Conservation (phyloP, 2,329 filamentous ascomycete species). For the Arthrobotrys pseudoclavata region DNA sequence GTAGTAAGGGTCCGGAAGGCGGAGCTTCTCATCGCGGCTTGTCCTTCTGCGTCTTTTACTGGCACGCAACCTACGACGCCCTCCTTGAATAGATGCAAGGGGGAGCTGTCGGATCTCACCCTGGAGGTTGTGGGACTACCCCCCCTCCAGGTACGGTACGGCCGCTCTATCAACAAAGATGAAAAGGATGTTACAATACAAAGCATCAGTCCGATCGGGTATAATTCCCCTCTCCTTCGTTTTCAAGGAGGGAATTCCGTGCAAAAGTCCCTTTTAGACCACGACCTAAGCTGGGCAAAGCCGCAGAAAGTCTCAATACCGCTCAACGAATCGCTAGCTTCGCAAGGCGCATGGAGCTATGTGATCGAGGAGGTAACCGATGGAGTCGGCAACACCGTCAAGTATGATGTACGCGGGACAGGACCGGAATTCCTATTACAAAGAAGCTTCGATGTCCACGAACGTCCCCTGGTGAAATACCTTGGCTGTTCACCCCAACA, state of each 20-base stretch:
- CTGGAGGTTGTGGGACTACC: conserved; percentile 89
- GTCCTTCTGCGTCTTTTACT: conserved; percentile 82
- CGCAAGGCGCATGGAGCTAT: conserved; percentile 86
- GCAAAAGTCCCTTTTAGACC: conserved; percentile 67
- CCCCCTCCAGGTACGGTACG: conserved; percentile 92
- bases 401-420: conserved; percentile 74
- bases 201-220: conserved; percentile 90
- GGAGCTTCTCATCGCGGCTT: conserved; percentile 86
- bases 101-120: conserved; percentile 86
- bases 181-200: conserved; percentile 90
- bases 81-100: conserved; percentile 77
- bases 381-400: conserved; percentile 86
- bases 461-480: conserved; percentile 81
- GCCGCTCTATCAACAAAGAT: conserved; percentile 84
- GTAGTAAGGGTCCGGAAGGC: conserved; percentile 83
- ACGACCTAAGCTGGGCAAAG: conserved; percentile 85
- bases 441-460: conserved; percentile 86
- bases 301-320: conserved; percentile 81
- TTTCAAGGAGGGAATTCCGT: conserved; percentile 59
- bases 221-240: conserved; percentile 79
- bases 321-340: conserved; percentile 88
- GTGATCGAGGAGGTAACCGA: conserved; percentile 92
- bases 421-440: conserved; percentile 72
- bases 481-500: conserved; percentile 81
- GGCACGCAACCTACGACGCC: conserved; percentile 69